Evolutionary conservation across 2,329 filamentous ascomycete species (phyloP).

Genomic region (Nemania sp.): DNA sequence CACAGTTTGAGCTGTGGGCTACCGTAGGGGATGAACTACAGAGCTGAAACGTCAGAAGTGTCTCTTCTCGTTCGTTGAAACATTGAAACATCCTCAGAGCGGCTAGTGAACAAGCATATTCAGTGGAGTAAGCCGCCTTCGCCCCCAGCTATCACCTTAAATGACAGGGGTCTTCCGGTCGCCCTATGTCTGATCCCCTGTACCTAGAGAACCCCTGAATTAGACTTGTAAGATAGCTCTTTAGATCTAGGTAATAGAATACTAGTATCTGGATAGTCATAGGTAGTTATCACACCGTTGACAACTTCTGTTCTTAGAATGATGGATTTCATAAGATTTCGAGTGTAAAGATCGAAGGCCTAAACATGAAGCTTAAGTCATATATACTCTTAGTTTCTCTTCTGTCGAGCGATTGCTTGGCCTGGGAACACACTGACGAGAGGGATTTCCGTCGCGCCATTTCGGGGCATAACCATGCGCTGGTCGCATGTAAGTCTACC

Average conservation of each 20-base stretch:
- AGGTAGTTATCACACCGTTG: not conserved
- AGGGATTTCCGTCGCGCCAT: slow-evolving; percentile 47
- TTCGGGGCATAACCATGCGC: slow-evolving; percentile 44
- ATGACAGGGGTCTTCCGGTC: slow-evolving; percentile 31
- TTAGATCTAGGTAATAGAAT: slow-evolving; percentile 2
- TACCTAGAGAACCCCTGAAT: slow-evolving; percentile 43
- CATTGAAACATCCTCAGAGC: slow-evolving; percentile 8
- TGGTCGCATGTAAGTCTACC: slow-evolving; percentile 50
- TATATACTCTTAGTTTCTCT: slow-evolving; percentile 33
- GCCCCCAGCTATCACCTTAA: slow-evolving; percentile 3
- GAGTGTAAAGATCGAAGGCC: slow-evolving; percentile 3
- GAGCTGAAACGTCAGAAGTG: slow-evolving; percentile 46
- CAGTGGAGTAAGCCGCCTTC: slow-evolving; percentile 26
- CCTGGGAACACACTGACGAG: slow-evolving; percentile 46
- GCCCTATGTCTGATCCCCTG: slow-evolving; percentile 39
- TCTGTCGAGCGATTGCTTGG: slow-evolving; percentile 31
- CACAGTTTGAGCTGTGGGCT: no score
- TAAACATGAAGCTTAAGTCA: slow-evolving; percentile 41
- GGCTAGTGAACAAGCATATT: slow-evolving; percentile 25
- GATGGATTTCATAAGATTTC: not conserved
- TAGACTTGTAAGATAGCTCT: slow-evolving; percentile 40
- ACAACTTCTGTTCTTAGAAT: not conserved
- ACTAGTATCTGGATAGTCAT: not conserved
- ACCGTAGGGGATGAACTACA: slow-evolving; percentile 41
- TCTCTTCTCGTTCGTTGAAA: slow-evolving; percentile 8